Evolutionary conservation across 768 basidiomycete genomes (phyloP).

Genomic region (Kwoniella dejecticola): DNA sequence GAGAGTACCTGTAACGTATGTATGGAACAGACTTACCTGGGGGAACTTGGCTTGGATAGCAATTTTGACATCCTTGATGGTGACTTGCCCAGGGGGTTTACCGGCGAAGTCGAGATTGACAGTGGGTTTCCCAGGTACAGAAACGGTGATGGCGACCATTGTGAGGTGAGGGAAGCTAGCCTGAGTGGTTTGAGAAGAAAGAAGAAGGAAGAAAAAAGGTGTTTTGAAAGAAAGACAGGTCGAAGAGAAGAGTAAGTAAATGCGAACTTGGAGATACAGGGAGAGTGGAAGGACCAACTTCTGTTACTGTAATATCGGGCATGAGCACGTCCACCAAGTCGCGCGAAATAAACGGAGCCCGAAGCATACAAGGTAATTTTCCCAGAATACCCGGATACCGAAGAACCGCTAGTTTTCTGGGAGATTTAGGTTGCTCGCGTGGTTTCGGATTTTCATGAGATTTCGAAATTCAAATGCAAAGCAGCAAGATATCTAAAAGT

Average conservation of each 20-base stretch:
- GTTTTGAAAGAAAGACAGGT: background rate
- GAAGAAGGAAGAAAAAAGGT: background rate
- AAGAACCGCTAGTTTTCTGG: constrained; percentile 1
- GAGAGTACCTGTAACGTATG: background rate
- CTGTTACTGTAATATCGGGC: background rate
- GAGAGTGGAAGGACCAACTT: no score
- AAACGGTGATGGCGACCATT: constrained; percentile 65
- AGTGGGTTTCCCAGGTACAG: constrained; percentile 59
- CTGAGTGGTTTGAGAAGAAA: background rate
- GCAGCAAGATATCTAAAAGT: no score
- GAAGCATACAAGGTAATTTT: background rate
- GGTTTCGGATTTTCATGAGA: background rate
- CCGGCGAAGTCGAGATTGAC: constrained; percentile 53
- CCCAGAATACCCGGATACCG: constrained; percentile 1
- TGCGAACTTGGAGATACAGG: background rate
- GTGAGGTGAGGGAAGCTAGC: background rate
- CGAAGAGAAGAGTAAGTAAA: background rate
- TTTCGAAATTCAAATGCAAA: background rate
- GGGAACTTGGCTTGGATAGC: constrained; percentile 65
- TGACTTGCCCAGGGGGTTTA: constrained; percentile 57
- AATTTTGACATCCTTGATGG: constrained; percentile 70
- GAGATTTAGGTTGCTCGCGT: background rate
- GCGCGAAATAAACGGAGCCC: background rate
- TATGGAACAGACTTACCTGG: constrained; percentile 55
- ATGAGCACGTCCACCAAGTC: background rate